Evolutionary conservation across 768 basidiomycete species (phyloP).

Genomic region (Boletus rubroflammeus): DNA sequence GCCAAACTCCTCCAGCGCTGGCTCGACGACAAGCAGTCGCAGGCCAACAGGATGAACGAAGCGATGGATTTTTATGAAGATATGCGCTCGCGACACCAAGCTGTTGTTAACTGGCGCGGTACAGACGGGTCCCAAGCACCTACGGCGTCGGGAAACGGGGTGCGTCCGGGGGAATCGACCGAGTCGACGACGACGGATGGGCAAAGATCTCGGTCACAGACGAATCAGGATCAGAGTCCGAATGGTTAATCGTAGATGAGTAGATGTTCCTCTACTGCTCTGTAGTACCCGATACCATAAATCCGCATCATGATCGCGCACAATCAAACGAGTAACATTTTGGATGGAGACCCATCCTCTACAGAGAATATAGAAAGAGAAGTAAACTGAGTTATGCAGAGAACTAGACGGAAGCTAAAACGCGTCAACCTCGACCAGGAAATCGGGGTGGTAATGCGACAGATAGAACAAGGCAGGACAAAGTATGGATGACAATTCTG

Average conservation of each 20-base stretch:
- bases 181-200: conserved; percentile 57
- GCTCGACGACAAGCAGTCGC: conserved; percentile 91
- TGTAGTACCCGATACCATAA: conserved; percentile 25
- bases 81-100: conserved; percentile 71
- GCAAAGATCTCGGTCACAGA: conserved; percentile 64
- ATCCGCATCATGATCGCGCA: conserved; percentile 8
- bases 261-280: conserved; percentile 13
- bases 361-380: conserved; percentile 28
- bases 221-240: conserved; percentile 80
- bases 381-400: conserved; percentile 18
- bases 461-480: conserved; percentile 25
- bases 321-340: conserved; percentile 22
- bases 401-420: conserved; percentile 17
- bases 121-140: conserved; percentile 31
- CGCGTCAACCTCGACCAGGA: conserved; percentile 21
- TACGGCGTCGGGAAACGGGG: conserved; percentile 41
- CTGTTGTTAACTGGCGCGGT: conserved; percentile 57
- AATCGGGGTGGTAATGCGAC: conserved; percentile 13
- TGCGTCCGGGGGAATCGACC: conserved; percentile 39
- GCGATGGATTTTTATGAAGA: conserved; percentile 88
- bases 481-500: conserved; percentile 30
- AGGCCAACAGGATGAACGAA: conserved; percentile 94
- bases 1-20: conserved; percentile 93
- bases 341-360: conserved; percentile 31
- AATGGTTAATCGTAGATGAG: conserved; percentile 79